Evolutionary conservation across 768 basidiomycete genomes (phyloP), one percentile per base, ranked within the genome.

Genomic region (Mycena rebaudengoi): DNA sequence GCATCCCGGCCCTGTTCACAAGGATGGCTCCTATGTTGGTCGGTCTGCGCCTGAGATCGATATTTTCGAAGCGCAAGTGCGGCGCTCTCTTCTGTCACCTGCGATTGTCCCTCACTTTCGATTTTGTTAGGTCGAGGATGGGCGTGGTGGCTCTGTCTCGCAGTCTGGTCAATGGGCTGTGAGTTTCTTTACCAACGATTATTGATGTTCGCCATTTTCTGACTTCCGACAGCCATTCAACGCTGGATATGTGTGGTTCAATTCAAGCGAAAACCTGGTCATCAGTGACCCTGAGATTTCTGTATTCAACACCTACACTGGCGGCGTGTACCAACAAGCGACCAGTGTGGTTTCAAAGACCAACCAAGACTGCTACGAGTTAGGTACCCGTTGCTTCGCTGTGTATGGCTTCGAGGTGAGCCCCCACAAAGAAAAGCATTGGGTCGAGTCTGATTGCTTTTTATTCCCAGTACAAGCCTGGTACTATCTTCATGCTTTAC

Each of bases 21-120:
- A 78, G 0, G 92, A 97, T 67, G 94, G 94, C 26, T 83, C 88
- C 4, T 96, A 86, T 70, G 86, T 91, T n/a, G 95, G 94, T 6
- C 86, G 95, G 49, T 74, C 90, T 25, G 92, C 95, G 3, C 95
- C 95, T 1, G 95, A 97, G 75, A 95, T 97, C 44, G 95, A 97
- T 80, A 81, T 95, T 25, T 89, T 96, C 71, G 95, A 96, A 79
- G 91, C 94, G 21, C 55, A 57, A 25, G 28, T 46, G 20, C 28
- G 21, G 16, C 37, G 23, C 30, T 8, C 25, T 40, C 26, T 28
- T 29, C 5, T 25, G n/a, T n/a, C n/a, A n/a, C n/a, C n/a, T 16
- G n/a, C n/a, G 23, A 21, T 30, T 29, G 12, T 25, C 12, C 18
- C n/a, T 13, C 26, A 33, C 30, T 28, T 14, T n/a, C n/a, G n/a